Percentiles rank a stretch among this genome's conserved stretches.
phyloP scores from a whole-genome alignment of 441 rosid genomes.

The Erysimum pusillum region DNA sequence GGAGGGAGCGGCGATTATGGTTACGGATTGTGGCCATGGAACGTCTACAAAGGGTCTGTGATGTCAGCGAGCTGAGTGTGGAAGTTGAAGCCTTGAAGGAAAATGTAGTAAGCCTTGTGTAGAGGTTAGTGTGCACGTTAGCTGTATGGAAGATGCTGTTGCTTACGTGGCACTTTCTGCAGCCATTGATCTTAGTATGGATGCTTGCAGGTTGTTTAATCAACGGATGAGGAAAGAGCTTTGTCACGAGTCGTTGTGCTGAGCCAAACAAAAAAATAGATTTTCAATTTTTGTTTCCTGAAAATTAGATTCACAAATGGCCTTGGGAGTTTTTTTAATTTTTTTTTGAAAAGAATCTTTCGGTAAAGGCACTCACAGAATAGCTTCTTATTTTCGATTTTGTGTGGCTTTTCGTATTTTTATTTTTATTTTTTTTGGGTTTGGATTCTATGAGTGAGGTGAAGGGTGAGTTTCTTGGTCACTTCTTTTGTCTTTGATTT shows the following conservation, averaged over 20 bases:
- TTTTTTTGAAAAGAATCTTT: constrained; percentile 6
- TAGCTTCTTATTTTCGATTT: constrained; percentile 29
- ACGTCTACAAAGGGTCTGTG: constrained; percentile 75
- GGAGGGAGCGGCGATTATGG: constrained; percentile 81
- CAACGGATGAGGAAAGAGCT: constrained; percentile 90
- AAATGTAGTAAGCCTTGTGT: constrained; percentile 85
- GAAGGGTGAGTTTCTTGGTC: constrained; percentile 40
- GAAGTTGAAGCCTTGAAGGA: constrained; percentile 89
- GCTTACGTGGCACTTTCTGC: constrained; percentile 90
- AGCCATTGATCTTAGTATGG: constrained; percentile 88
- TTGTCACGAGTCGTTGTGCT: constrained; percentile 59
- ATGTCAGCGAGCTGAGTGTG: constrained; percentile 83
- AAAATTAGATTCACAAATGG: constrained; percentile 27
- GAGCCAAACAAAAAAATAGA: constrained; percentile 12
- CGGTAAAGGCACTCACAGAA: constrained; percentile 30
- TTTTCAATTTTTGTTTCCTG: background rate
- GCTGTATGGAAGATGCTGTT: constrained; percentile 90
- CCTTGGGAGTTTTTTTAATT: constrained; percentile 18
- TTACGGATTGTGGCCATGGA: constrained; percentile 73
- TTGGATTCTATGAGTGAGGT: constrained; percentile 32
- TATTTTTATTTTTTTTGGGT: background rate
- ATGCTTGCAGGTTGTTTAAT: constrained; percentile 90
- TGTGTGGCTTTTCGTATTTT: constrained; percentile 29
- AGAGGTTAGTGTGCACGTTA: constrained; percentile 89
- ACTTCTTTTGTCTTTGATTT: constrained; percentile 37